Base-by-base conservation (phyloP, 495 filamentous ascomycete genomes). In the Penicillium lividum region DNA sequence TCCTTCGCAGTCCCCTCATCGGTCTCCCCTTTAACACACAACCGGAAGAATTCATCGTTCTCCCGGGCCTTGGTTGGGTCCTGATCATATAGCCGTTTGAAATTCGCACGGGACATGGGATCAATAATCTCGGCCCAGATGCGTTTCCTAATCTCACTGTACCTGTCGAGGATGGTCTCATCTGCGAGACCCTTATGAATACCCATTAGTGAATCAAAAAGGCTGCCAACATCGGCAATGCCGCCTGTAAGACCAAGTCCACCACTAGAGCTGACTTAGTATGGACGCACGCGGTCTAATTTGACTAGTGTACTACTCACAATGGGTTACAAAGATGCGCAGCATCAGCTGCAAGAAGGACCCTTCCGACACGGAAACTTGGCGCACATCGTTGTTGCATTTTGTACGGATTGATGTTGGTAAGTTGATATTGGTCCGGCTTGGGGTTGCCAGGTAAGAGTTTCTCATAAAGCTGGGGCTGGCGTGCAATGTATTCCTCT, bases 231-330 rank as follows among this genome's bases (percentile, higher is more conserved):
- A 54, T 87, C 84, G 11, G 80, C 83, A 28, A 87, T 79, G 0
- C 84, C 84, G 10, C 84, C 84, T 0, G 83, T 86, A 45, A 87
- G 78, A 3, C 84, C 84, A 40, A 86, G 69, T 6, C 84, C 84
- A 52, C 84, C 84, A 63, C 71, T 73, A 29, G 3, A 22, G 2
- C 22, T 27, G 7, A 13, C 22, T 47, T 13, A 47, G 44, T 47
- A 29, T 5, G 3, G 18, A 11, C 1, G 13, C 5, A 5, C 28
- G 62, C 50, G 15, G 29, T 25, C 18, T 25, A 1, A 11, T 30
- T 8, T 47, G 9, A 33, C 18, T 29, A 30, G n/a, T 11, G 16
- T 11, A 42, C 8, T 27, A 13, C 73, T 58, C 54, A 76, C 70
- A 80, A 84, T 38, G 77, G 75, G 53, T 79, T 80, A 52, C 74